These are phyloP conservation scores for Polychaeton citri DNA, from an alignment of 2,329 filamentous ascomycete genomes.

Conservation along the genomic window DNA sequence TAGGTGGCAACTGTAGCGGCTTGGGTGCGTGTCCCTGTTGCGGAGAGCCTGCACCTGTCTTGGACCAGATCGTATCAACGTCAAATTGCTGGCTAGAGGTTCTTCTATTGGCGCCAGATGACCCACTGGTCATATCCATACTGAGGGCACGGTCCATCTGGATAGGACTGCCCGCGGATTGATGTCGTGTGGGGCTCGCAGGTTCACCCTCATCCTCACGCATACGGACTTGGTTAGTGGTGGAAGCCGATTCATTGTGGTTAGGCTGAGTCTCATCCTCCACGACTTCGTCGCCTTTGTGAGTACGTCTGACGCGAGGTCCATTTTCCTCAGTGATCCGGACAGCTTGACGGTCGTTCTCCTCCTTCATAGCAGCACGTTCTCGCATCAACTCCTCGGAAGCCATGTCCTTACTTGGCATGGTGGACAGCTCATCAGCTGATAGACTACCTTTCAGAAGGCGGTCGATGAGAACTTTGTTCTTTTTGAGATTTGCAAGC, in stretches of 20 bases:
- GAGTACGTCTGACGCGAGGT: slow-evolving; percentile 72
- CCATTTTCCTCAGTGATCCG: slow-evolving; percentile 58
- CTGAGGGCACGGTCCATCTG: neutral
- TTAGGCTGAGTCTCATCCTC: slow-evolving; percentile 51
- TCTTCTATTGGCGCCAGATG: slow-evolving; percentile 17
- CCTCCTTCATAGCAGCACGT: slow-evolving; percentile 62
- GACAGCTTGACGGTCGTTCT: slow-evolving; percentile 71
- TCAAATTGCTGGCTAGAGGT: slow-evolving; percentile 45
- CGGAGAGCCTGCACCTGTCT: slow-evolving; percentile 56
- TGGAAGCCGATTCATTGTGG: slow-evolving; percentile 32
- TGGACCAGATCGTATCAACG: slow-evolving; percentile 73
- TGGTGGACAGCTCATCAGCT: slow-evolving; percentile 65
- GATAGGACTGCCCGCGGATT: neutral
- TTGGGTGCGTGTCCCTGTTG: slow-evolving; percentile 23
- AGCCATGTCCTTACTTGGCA: slow-evolving; percentile 83
- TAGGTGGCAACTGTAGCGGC: slow-evolving; percentile 34
- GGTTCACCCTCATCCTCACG: slow-evolving; percentile 16
- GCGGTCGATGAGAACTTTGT: slow-evolving; percentile 61
- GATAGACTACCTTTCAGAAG: slow-evolving; percentile 61
- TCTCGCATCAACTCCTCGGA: slow-evolving; percentile 76
- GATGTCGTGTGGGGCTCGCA: neutral
- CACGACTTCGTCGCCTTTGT: slow-evolving; percentile 88
- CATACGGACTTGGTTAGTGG: slow-evolving; percentile 31
- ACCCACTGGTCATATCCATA: neutral
- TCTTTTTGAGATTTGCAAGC: slow-evolving; percentile 78